Percentiles rank a stretch among this genome's conserved stretches.
These are phyloP conservation scores for Artomyces pyxidatus DNA, from an alignment of 768 basidiomycete genomes.

Conservation along the genomic window DNA sequence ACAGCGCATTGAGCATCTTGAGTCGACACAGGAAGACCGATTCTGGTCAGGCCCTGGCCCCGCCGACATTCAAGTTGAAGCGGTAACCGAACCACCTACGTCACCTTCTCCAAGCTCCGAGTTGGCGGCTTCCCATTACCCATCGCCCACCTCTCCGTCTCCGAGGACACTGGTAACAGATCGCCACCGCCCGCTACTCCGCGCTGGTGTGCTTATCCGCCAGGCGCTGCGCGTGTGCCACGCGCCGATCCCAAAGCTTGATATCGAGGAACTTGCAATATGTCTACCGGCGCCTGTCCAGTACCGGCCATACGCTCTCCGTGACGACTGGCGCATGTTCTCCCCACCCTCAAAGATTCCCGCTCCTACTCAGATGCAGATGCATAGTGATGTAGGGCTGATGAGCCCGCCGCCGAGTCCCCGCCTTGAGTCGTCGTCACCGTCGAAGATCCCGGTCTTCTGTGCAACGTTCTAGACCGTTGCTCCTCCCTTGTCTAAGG, in stretches of 20 bases:
- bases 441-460: background rate
- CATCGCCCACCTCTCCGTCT: background rate
- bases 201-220: background rate
- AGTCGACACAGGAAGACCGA: background rate
- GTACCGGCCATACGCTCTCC: background rate
- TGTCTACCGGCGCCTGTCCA: background rate
- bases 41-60: background rate
- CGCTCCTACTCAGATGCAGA: no score
- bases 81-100: background rate
- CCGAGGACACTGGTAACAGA: background rate
- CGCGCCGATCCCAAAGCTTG: background rate
- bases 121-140: background rate
- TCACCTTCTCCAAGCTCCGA: background rate
- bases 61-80: background rate
- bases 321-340: background rate
- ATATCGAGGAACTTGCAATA: background rate
- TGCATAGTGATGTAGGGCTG: no score
- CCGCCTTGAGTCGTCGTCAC: background rate
- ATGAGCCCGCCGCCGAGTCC: no score
- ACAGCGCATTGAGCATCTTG: background rate
- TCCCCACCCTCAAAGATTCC: background rate
- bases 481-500: background rate
- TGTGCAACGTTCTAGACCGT: background rate
- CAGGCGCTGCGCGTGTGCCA: background rate
- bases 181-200: background rate